Evolutionary conservation across 768 basidiomycete species (phyloP), one percentile per base, ranked within the genome.

Genomic region (Tephrocybe sp.): DNA sequence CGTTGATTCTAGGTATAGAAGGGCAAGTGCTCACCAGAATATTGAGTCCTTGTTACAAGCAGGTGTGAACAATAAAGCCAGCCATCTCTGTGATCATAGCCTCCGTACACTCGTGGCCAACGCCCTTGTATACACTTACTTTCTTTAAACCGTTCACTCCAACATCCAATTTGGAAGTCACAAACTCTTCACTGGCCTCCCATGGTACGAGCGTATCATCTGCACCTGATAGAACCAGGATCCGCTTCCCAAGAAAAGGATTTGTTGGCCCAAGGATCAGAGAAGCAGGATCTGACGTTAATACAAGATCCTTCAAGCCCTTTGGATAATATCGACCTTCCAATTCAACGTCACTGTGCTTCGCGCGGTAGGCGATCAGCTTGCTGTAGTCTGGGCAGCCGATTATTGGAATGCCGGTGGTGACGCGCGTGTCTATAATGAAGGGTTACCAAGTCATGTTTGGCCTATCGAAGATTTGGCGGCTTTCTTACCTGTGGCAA

Each of bases 321-420:
- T 68, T 65, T 0, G 90, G 88, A 49, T 88, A 77, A 54, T 80
- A 69, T 0, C 85, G 85, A 1, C 84, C 71, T 20, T 56, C 69
- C 48, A 80, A 66, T 0, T 64, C 52, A 21, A 87, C 59, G 3
- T 73, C 72, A 26, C 63, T 65, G 21, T 64, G 61, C 39, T 67
- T 60, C 8, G 86, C 88, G n/a, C 88, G 81, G 43, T 70, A 65
- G 3, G 68, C 67, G 54, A 90, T 80, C 7, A 90, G 73, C 34
- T 69, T 65, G 39, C 74, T 64, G 60, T 79, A 88, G 69, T 89
- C 81, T 0, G 90, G 89, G 54, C 89, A 89, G 15, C 86, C 90
- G 43, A 86, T 81, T 59, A 81, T 79, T 0, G 76, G 76, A 23
- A 80, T 70, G 0, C 73, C 80, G 17, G 76, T 63, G 44, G 60